Evolutionary conservation across 139 green algal species (phyloP).

Genomic region (Deuterostichococcus epilithicus): DNA sequence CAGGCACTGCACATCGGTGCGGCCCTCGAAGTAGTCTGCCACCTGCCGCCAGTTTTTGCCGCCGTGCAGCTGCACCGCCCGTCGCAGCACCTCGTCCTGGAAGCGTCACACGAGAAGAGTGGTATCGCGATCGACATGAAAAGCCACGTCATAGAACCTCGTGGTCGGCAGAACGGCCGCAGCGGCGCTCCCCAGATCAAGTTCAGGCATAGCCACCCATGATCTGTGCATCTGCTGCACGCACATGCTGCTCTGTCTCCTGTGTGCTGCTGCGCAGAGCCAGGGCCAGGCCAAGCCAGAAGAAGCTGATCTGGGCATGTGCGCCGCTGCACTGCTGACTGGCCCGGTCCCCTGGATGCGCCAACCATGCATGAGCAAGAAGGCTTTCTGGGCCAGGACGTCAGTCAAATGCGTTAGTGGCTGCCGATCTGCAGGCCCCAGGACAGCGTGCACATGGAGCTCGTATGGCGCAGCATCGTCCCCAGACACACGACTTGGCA

Average conservation of each 20-base stretch:
- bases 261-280: not conserved
- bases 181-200: no score
- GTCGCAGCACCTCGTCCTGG: conserved; percentile 75
- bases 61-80: conserved; percentile 64
- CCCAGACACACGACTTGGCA: no score
- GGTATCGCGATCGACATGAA: not conserved
- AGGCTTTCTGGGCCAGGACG: no score
- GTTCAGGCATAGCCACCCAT: not conserved
- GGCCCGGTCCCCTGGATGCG: no score
- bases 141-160: not conserved
- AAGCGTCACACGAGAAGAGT: not conserved
- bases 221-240: not conserved
- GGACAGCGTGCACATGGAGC: no score
- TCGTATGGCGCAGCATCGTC: no score
- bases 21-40: conserved; percentile 65
- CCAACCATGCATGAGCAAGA: no score
- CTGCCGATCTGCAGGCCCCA: no score
- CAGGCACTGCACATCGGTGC: conserved; percentile 86
- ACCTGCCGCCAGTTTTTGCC: conserved; percentile 86
- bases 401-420: no score
- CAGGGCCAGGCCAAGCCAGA: not conserved
- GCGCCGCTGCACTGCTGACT: no score
- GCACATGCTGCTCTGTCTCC: conserved; percentile 6
- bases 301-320: no score
- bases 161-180: not conserved